Percentiles rank a stretch among this genome's conserved stretches.
Conservation (phyloP, 345 rosid genomes). For the Odontarrhena argentea region DNA sequence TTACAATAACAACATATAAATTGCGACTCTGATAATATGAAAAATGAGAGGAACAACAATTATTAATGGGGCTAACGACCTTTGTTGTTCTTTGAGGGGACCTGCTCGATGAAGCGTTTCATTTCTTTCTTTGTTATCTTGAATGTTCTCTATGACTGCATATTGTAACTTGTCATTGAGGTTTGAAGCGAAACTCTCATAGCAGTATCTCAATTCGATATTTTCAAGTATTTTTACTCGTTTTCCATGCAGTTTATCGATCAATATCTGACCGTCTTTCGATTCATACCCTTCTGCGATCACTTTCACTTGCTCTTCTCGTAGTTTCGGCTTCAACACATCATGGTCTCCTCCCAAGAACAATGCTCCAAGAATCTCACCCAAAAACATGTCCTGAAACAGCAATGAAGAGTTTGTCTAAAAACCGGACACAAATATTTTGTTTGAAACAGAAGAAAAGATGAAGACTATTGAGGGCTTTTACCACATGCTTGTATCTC, state of each 20-base stretch:
- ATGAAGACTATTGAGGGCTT: background rate
- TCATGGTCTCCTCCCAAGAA: slow-evolving; percentile 49
- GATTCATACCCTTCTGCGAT: slow-evolving; percentile 59
- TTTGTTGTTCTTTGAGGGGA: too few relatives aligned
- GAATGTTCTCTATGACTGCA: slow-evolving; percentile 71
- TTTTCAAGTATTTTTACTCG: slow-evolving; percentile 49
- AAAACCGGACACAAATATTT: background rate
- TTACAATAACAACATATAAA: too few relatives aligned
- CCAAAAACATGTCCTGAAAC: slow-evolving; percentile 71
- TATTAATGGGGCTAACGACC: too few relatives aligned
- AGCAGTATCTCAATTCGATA: slow-evolving; percentile 47
- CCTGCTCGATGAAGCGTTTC: slow-evolving; percentile 39
- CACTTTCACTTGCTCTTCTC: slow-evolving; percentile 51
- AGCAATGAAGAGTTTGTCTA: slow-evolving; percentile 11
- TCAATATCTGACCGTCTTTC: slow-evolving; percentile 55
- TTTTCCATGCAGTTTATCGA: slow-evolving; percentile 51
- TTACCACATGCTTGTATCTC: slow-evolving; percentile 73
- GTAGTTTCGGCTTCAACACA: slow-evolving; percentile 46
- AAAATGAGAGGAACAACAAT: too few relatives aligned
- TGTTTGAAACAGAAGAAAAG: background rate
- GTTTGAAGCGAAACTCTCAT: slow-evolving; percentile 49
- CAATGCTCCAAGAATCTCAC: slow-evolving; percentile 80
- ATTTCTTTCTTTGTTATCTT: slow-evolving; percentile 61
- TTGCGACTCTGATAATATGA: too few relatives aligned
- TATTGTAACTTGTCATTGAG: slow-evolving; percentile 58